phyloP scores from a whole-genome alignment of 2,329 filamentous ascomycete species.

The Diaporthe amygdali region DNA sequence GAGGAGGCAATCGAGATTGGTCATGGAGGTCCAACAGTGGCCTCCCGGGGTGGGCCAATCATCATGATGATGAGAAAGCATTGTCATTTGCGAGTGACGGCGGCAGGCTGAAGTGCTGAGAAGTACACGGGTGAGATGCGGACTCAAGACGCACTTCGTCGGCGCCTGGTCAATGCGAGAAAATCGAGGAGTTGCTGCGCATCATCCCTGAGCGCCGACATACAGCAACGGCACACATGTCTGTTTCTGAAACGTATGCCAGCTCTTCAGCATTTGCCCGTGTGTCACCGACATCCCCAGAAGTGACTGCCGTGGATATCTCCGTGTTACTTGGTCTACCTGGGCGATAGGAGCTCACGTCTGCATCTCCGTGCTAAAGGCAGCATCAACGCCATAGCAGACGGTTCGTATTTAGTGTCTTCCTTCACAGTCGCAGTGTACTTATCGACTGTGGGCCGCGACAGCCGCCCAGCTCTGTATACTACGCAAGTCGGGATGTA shows the following conservation, averaged over 20 bases:
- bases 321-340: background rate
- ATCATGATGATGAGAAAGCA: background rate
- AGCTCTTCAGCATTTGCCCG: background rate
- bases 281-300: background rate
- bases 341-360: background rate
- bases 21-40: background rate
- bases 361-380: background rate
- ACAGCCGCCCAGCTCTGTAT: background rate
- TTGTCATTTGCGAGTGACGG: background rate
- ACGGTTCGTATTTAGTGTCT: background rate
- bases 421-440: background rate
- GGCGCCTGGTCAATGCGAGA: background rate
- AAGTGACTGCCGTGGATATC: background rate
- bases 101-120: background rate
- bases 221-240: background rate
- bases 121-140: background rate
- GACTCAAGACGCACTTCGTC: background rate
- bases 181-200: background rate
- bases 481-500: background rate
- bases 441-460: background rate
- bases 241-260: slow-evolving; percentile 1
- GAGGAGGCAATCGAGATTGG: slow-evolving; percentile 7
- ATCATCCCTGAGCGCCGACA: background rate
- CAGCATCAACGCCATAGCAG: background rate
- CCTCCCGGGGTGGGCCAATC: background rate